These are phyloP conservation scores for Fusarium coffeatum DNA, from an alignment of 2,329 filamentous ascomycete species.

Conservation along the genomic window DNA sequence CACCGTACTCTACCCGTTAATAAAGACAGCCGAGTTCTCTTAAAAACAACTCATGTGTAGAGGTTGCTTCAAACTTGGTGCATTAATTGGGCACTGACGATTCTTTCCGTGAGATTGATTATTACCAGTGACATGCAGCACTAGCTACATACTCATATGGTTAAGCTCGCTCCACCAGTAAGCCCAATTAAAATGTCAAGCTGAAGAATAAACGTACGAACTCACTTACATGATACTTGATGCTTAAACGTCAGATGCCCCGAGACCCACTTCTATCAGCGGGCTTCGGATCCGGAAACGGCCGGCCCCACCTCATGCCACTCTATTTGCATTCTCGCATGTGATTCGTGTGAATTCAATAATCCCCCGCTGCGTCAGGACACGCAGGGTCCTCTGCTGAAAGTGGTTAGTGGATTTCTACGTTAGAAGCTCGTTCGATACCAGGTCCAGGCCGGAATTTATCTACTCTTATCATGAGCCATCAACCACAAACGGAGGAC, in stretches of 20 bases:
- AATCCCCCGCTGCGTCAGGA: conserved; percentile 25
- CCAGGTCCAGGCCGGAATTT: conserved; percentile 25
- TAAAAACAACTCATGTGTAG: not conserved
- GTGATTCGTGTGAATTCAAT: conserved; percentile 20
- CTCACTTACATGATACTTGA: not conserved
- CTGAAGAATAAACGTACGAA: not conserved
- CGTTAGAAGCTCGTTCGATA: conserved; percentile 41
- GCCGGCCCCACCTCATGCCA: conserved; percentile 42
- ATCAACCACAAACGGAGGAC: conserved; percentile 39
- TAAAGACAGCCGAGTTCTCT: not conserved
- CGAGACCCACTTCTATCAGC: conserved; percentile 26
- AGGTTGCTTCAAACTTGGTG: not conserved
- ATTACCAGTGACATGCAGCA: not conserved
- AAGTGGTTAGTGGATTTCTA: conserved; percentile 28
- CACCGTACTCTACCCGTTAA: not conserved
- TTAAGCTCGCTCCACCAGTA: not conserved
- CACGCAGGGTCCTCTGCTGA: conserved; percentile 24
- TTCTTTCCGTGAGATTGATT: not conserved
- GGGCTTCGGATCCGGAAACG: conserved; percentile 31
- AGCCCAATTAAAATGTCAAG: not conserved
- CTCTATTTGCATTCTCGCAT: conserved; percentile 17
- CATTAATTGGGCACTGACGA: not conserved
- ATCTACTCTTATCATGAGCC: conserved; percentile 39
- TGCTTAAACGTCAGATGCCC: conserved; percentile 10
- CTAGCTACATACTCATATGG: not conserved